A percentile compares a stretch with the other conserved stretches of the same genome.
phyloP scores from a whole-genome alignment of 2,329 filamentous ascomycete species.

The Nannizzia gypsea region DNA sequence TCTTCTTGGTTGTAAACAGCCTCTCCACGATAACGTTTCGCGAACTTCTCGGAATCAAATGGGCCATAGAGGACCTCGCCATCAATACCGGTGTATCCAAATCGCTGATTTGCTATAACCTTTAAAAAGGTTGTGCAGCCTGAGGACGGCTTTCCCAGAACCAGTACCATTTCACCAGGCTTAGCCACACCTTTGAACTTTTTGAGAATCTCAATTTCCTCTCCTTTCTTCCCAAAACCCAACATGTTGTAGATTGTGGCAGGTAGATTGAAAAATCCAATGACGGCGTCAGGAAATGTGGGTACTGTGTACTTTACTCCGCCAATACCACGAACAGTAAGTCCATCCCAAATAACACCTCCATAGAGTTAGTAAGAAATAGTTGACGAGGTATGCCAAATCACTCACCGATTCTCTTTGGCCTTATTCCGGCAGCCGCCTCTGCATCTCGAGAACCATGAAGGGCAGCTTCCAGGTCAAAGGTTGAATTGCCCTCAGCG shows the following conservation, averaged over 20 bases:
- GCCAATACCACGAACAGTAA: conserved; percentile 65
- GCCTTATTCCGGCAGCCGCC: conserved; percentile 63
- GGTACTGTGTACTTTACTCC: conserved; percentile 59
- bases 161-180: conserved; percentile 80
- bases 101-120: conserved; percentile 69
- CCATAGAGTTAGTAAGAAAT: conserved; percentile 4
- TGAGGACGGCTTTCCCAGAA: conserved; percentile 63
- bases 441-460: conserved; percentile 61
- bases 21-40: conserved; percentile 62
- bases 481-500: conserved; percentile 43
- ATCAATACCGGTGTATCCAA: conserved; percentile 54
- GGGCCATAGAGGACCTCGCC: conserved; percentile 70
- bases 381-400: not conserved
- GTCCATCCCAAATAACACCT: conserved; percentile 63
- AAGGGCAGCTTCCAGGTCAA: conserved; percentile 64
- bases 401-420: conserved; percentile 55
- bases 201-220: conserved; percentile 61
- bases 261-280: conserved; percentile 64
- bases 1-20: conserved; percentile 80
- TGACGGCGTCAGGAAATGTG: conserved; percentile 67
- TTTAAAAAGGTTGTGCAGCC: conserved; percentile 74
- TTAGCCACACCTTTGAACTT: conserved; percentile 51
- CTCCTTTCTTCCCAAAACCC: conserved; percentile 54
- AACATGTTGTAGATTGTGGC: conserved; percentile 51
- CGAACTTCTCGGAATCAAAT: conserved; percentile 58